Percentiles rank a stretch among this genome's conserved stretches.
phyloP scores from a whole-genome alignment of 495 filamentous ascomycete species.

The Neurospora terricola region DNA sequence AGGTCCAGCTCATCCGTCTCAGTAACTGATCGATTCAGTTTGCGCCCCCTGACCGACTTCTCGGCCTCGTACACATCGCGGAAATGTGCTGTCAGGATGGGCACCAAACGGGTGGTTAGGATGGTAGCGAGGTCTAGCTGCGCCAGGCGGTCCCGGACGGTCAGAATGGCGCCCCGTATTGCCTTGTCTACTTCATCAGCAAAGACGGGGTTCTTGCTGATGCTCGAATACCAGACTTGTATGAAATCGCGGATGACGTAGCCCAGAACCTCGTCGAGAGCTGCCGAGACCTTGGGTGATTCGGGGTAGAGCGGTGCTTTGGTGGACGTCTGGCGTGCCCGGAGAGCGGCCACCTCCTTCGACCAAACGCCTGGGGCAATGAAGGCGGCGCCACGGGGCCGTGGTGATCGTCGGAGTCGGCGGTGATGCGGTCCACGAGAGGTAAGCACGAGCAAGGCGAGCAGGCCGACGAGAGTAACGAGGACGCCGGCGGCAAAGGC shows the following conservation, averaged over 20 bases:
- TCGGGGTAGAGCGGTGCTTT: constrained; percentile 61
- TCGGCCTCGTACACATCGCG: constrained; percentile 88
- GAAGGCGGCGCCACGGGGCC: constrained; percentile 49
- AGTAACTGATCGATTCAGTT: constrained; percentile 80
- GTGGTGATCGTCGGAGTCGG: constrained; percentile 24
- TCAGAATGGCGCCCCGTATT: constrained; percentile 63
- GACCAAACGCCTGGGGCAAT: constrained; percentile 54
- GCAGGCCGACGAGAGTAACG: constrained; percentile 40
- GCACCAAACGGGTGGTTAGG: constrained; percentile 69
- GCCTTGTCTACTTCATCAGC: constrained; percentile 73
- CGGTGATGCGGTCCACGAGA: constrained; percentile 43
- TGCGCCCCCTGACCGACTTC: constrained; percentile 70
- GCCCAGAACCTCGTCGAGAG: constrained; percentile 69
- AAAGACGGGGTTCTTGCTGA: constrained; percentile 73
- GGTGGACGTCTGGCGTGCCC: constrained; percentile 37
- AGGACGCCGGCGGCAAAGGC: constrained; percentile 61
- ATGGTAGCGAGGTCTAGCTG: constrained; percentile 71
- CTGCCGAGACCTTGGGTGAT: constrained; percentile 69
- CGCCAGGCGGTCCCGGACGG: constrained; percentile 57
- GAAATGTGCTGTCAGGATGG: constrained; percentile 84
- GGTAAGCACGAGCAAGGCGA: constrained; percentile 49
- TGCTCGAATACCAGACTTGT: constrained; percentile 75
- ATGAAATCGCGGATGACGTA: constrained; percentile 79
- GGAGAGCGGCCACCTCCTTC: constrained; percentile 53
- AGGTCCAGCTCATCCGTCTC: constrained; percentile 93